These are phyloP conservation scores for Delonix regia DNA, from an alignment of 306 rosid species.

Conservation along the genomic window DNA sequence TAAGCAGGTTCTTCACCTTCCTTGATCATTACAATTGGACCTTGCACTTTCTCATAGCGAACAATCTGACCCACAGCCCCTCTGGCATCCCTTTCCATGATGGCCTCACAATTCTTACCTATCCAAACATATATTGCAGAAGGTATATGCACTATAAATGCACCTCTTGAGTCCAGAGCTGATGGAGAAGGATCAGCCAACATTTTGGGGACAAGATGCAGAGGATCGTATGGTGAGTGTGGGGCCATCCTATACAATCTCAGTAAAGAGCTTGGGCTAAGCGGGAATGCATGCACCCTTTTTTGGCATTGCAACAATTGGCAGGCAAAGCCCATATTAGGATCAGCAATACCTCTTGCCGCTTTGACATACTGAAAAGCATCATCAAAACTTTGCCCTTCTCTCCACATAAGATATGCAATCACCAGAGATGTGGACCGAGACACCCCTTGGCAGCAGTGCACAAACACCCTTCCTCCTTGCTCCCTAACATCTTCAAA, in stretches of 20 bases:
- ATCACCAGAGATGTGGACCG: constrained; percentile 97
- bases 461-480: constrained; percentile 93
- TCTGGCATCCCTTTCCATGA: constrained; percentile 96
- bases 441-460: constrained; percentile 99
- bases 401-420: constrained; percentile 99
- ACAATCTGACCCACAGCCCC: constrained; percentile 94
- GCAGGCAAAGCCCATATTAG: constrained; percentile 99
- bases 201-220: constrained; percentile 98
- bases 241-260: constrained; percentile 96
- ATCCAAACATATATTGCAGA: constrained; percentile 91
- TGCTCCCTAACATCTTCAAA: constrained; percentile 96
- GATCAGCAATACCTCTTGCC: constrained; percentile 98
- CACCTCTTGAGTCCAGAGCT: constrained; percentile 95
- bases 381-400: constrained; percentile 99
- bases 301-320: constrained; percentile 96
- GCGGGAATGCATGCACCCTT: constrained; percentile 96
- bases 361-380: constrained; percentile 99
- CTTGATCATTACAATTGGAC: constrained; percentile 61
- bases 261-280: constrained; percentile 96
- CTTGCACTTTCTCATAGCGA: constrained; percentile 90
- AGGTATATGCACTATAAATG: constrained; percentile 80
- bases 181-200: constrained; percentile 71
- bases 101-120: constrained; percentile 77
- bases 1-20: constrained; percentile 84
- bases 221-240: constrained; percentile 93